Base-by-base conservation (phyloP, 257 asterid species). In the Misopates orontium region DNA sequence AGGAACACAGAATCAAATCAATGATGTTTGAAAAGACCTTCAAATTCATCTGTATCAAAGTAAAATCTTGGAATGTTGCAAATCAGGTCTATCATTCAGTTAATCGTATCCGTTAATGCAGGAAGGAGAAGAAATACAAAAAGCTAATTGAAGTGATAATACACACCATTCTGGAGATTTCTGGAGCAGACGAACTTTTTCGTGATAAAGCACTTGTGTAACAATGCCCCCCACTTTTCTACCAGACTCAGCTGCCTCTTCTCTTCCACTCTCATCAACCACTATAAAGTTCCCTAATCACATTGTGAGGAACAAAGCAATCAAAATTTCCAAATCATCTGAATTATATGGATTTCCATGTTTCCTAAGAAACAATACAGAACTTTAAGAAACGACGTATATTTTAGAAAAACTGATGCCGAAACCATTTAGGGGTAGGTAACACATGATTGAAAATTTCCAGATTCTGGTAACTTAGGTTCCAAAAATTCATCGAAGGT, bases 251-350 rank as follows among this genome's bases (percentile, higher is more conserved):
- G 69, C 76, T 4, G 96, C 96, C 82, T 87, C 95, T 59, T 84
- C 89, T 70, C 97, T 84, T 66, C 95, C 98, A 68, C 84, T 92
- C 64, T 89, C 97, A 77, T 92, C 96, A 31, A 85, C 88, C 71
- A 81, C 93, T 47, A 92, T 85, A 65, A 89, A 92, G 80, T 75
- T 92, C 56, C 98, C 96, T 88, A 56, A 23, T 52, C 41, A 72
- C 23, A 67, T 19, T 31, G 18, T 3, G 17, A 65, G 56, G 22
- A 20, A 17, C 17, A 28, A n/a, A n/a, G 36, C 7, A 16, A 18
- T 32, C 2, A 19, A 57, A 5, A 41, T 7, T 48, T 10, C 60
- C 7, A 5, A 36, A 61, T 56, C 54, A 58, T 23, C n/a, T 6
- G 19, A 17, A 15, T 8, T 58, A 40, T 11, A 69, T 10, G 1